These are phyloP conservation scores for Cucumis melo DNA, from an alignment of 306 rosid genomes.

Conservation along the genomic window DNA sequence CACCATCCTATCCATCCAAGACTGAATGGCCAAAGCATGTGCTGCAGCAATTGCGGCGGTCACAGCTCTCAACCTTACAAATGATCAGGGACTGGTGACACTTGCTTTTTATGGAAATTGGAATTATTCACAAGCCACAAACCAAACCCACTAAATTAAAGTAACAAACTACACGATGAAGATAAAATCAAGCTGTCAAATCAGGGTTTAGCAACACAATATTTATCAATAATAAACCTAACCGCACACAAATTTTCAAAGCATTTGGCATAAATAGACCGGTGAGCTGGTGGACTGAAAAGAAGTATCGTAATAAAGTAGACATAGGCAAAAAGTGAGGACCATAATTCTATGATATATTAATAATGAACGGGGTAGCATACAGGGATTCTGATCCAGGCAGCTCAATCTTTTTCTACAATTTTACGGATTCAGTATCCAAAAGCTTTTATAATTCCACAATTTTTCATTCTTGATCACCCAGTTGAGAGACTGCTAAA, in stretches of 20 bases:
- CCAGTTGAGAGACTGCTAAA: background rate
- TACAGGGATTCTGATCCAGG: background rate
- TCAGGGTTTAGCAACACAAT: background rate
- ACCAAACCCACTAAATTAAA: background rate
- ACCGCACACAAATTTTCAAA: background rate
- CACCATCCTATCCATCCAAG: background rate
- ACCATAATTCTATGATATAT: background rate
- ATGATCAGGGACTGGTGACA: background rate
- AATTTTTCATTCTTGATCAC: background rate
- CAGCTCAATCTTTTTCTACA: background rate
- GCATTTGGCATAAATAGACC: background rate
- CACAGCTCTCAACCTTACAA: background rate
- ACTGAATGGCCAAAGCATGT: background rate
- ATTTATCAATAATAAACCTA: background rate
- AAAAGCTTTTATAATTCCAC: background rate
- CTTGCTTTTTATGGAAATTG: background rate
- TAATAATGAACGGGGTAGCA: background rate
- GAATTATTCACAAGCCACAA: slow-evolving; percentile 1
- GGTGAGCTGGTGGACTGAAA: background rate
- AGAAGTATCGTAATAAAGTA: background rate
- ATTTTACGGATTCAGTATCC: background rate
- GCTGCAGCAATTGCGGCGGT: background rate
- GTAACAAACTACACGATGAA: background rate
- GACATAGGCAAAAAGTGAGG: background rate
- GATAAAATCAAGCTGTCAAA: background rate